Base-by-base conservation (phyloP, 208 protist species). In the Leishmania lainsoni region DNA sequence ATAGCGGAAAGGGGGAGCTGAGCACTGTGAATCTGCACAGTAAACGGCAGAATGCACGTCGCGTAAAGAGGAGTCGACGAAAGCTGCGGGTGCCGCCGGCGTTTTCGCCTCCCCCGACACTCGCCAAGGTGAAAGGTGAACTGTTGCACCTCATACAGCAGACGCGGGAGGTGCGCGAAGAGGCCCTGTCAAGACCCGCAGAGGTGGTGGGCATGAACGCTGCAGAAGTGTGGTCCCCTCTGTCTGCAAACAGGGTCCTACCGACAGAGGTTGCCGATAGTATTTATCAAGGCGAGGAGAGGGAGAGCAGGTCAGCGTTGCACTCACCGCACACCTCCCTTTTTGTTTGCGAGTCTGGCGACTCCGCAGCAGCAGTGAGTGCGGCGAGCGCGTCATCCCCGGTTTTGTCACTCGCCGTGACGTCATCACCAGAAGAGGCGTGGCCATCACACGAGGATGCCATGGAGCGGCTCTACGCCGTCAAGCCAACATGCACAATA, bases 401-500 rank as follows among this genome's bases (percentile, higher is more conserved):
- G n/a, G 69, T 45, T 16, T 80, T 76, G 45, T 39, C 52, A 3
- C 75, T 83, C 61, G 45, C 84, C 20, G 56, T 65, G 74, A 42
- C 56, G 45, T 76, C 71, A 58, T 32, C 78, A 63, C 68, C 17
- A 49, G 81, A 80, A 5, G 81, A 81, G 76, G 82, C 76, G 45
- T 83, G 79, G 75, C 70, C 84, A 69, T 66, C 82, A n/a, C 63
- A 79, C 29, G 90, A 93, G 86, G 69, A 81, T 52, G 68, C 79
- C 10, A 52, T 90, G 72, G 89, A 92, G 78, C 76, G 80, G 26
- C 68, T 69, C 68, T 94, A 84, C 69, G 70, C 83, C 12, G 87
- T 97, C 39, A 79, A 80, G 5, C 93, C 93, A 6, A 76, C 78
- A 63, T 89, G 81, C 83, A 95, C 83, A 58, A 87, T 97, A 52